Evolutionary conservation across 78 protist genomes (phyloP), one percentile per base, ranked within the genome.

Genomic region (Acrasis kona): DNA sequence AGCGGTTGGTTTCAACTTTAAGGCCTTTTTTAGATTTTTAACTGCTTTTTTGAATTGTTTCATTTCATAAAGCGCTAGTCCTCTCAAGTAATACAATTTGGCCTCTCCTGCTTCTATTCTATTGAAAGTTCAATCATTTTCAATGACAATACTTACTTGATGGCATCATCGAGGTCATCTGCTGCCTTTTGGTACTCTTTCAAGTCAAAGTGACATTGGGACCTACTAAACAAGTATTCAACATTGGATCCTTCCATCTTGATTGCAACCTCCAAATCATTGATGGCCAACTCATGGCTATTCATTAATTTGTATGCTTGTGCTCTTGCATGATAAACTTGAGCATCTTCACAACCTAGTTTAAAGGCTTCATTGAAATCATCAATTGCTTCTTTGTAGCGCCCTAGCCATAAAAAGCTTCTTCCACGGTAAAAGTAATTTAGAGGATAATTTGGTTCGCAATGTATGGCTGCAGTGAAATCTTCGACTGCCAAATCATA

Each of bases 401-500:
- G 41, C 8, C 77, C 77, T 39, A 70, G 64, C 77, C 66, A 39
- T 4, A 69, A 58, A 37, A 10, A 28, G 57, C 78, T 8, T 29
- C 58, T 69, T 27, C 77, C 83, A 7, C 66, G 65, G 68, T 69
- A 28, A 77, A 28, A 69, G 76, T 34, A 77, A 28, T 29, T 66
- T 29, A 66, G 41, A 2, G 35, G 2, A 32, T 61, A 66, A 28
- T 72, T 3, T 41, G 27, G 42, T 19, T 10, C 9, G 12, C 67
- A 74, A 41, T 31, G 31, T 34, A 77, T 65, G 28, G 81, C 81
- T 35, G 38, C 39, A 36, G 74, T 10, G 7, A 77, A 77, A 30
- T 35, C 57, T 32, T 40, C 81, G 37, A 77, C 28, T n/a, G 81
- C 81, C 28, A 66, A 65, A 4, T 77, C 81, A 32, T 31, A 28